Evolutionary conservation across 495 filamentous ascomycete species (phyloP).

Genomic region (Penicillium steckii): DNA sequence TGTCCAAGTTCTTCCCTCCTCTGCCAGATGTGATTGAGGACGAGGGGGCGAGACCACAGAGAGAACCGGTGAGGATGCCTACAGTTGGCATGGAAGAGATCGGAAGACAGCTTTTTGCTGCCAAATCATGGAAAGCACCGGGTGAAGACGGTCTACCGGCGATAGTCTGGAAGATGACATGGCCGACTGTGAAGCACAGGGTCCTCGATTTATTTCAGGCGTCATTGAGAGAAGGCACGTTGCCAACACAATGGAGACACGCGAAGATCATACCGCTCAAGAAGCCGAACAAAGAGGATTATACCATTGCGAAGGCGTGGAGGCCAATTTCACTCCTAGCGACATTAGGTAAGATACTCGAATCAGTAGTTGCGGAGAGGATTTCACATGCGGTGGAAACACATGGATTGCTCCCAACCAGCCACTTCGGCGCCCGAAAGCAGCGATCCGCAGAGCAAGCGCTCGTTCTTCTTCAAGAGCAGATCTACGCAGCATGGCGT

Average conservation of each 20-base stretch:
- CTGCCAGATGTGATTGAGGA: conserved; percentile 19
- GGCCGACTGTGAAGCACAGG: conserved; percentile 26
- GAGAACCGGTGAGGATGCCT: conserved; percentile 18
- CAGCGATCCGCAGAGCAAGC: conserved; percentile 13
- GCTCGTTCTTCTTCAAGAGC: conserved; percentile 20
- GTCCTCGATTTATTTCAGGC: conserved; percentile 18
- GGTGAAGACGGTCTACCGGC: conserved; percentile 25
- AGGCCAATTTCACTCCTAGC: conserved; percentile 30
- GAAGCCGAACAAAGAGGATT: conserved; percentile 23
- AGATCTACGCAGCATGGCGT: conserved; percentile 22
- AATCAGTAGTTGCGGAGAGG: conserved; percentile 25
- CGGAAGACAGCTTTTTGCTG: conserved; percentile 10
- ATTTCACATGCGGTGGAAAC: conserved; percentile 21
- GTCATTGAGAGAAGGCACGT: conserved; percentile 10
- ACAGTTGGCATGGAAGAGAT: conserved; percentile 22
- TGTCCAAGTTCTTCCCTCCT: conserved; percentile 30
- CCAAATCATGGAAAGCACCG: conserved; percentile 22
- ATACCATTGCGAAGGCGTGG: conserved; percentile 20
- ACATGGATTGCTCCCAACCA: conserved; percentile 9
- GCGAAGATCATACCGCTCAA: conserved; percentile 20
- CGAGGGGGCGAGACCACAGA: conserved; percentile 19
- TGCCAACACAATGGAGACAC: conserved; percentile 11
- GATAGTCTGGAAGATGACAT: conserved; percentile 26
- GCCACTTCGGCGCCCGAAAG: neutral
- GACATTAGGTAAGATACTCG: conserved; percentile 16